Base-by-base conservation (phyloP, 805 yeast species). In the Hanseniaspora osmophila region DNA sequence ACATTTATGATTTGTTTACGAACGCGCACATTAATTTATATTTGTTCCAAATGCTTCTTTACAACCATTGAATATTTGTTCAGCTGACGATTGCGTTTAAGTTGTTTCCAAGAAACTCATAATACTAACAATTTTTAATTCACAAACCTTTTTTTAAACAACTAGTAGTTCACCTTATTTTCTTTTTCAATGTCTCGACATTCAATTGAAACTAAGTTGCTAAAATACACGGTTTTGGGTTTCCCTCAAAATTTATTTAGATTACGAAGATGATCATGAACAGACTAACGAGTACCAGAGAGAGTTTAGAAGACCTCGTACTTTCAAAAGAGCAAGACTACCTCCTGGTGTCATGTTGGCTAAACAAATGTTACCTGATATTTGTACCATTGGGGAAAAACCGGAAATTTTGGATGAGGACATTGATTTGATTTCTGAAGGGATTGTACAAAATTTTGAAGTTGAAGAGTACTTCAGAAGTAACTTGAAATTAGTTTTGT, bases 361-460 rank as follows among this genome's bases (percentile, higher is more conserved):
- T 40, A 69, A 66, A 53, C 70, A 69, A 39, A 60, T 74, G 54
- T 65, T 73, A 63, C 67, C 65, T 30, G 76, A 71, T 51, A 65
- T 78, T 44, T 68, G 73, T 45, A 77, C 77, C 17, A 59, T 80
- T 30, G 86, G 86, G 22, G 86, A 84, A 49, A 61, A 68, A 6
- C 49, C 58, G 1, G 65, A 63, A 48, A 73, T 65, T 44, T 77
- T 78, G 33, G 76, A 75, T 47, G 79, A 72, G 29, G 78, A 72
- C 57, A 70, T 83, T 40, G 79, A 83, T 47, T 77, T 76, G 54
- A 77, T 84, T 53, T 71, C 81, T 33, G 75, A 71, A 45, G 83
- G 84, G 1, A 77, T 81, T 38, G 75, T 74, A 37, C 75, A 74
- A 33, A 84, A 78, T 53, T 75, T 78, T 54, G 84, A 75, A 51